phyloP scores from a whole-genome alignment of 2,329 filamentous ascomycete species.

The Teratosphaeria pseudoeucalypti region DNA sequence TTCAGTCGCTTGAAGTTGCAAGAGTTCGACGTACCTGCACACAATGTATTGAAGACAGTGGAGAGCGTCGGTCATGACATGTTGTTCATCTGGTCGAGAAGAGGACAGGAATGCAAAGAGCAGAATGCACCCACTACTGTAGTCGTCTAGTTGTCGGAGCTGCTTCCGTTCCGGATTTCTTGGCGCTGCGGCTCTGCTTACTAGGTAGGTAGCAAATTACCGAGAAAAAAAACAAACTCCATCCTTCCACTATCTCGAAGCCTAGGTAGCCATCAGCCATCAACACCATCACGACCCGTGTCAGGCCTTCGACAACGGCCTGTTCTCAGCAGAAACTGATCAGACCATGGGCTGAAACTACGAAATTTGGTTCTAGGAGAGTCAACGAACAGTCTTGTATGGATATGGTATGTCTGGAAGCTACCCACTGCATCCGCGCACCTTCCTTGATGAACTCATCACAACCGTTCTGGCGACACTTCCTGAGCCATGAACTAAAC shows the following conservation, averaged over 20 bases:
- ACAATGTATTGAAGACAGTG: neutral
- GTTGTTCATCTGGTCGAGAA: neutral
- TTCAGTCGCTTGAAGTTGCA: conserved; percentile 1
- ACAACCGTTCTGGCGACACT: conserved; percentile 27
- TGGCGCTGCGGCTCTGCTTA: neutral
- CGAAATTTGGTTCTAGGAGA: neutral
- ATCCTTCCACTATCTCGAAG: neutral
- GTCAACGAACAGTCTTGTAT: neutral
- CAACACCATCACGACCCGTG: neutral
- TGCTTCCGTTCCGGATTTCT: neutral
- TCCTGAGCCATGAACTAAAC: conserved; percentile 30
- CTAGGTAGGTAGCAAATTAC: neutral
- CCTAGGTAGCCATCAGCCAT: neutral
- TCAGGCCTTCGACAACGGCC: neutral
- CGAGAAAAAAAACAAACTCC: neutral
- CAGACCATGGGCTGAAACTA: neutral
- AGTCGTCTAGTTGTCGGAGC: neutral
- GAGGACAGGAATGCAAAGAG: neutral
- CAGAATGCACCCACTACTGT: neutral
- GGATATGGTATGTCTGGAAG: neutral
- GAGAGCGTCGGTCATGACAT: neutral
- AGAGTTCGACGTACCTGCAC: neutral
- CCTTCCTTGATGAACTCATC: conserved; percentile 21
- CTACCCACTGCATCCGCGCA: neutral
- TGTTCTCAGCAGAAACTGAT: neutral